Conservation (phyloP, 2,329 filamentous ascomycete genomes). For the Neofusicoccum kwambonambiense region DNA sequence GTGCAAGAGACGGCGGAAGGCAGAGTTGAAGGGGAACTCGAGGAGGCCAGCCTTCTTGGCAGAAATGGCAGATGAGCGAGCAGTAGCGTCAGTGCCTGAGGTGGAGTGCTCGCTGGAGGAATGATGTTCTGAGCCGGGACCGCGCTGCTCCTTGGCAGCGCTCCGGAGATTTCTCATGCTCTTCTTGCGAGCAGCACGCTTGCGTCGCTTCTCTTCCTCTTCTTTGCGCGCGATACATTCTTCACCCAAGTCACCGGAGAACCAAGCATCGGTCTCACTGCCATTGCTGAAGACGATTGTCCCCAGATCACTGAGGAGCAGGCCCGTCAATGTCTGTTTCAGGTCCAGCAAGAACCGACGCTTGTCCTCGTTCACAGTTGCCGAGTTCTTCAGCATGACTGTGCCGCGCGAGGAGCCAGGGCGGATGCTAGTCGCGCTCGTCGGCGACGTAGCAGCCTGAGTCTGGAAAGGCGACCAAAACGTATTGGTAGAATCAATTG, state of each 20-base stretch:
- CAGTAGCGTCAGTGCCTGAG: constrained; percentile 46
- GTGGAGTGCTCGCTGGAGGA: constrained; percentile 47
- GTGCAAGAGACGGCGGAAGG: constrained; percentile 75
- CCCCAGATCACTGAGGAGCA: constrained; percentile 86
- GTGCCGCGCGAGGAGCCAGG: constrained; percentile 69
- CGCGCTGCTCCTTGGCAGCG: constrained; percentile 28
- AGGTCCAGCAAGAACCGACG: constrained; percentile 74
- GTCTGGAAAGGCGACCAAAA: constrained; percentile 89
- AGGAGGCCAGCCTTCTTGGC: constrained; percentile 45
- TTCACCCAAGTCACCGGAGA: constrained; percentile 59
- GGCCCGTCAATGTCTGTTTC: constrained; percentile 74
- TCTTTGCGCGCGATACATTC: constrained; percentile 41
- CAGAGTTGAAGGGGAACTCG: constrained; percentile 77
- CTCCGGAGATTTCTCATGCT: constrained; percentile 63
- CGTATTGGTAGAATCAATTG: constrained; percentile 72
- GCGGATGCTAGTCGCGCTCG: constrained; percentile 60
- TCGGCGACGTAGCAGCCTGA: constrained; percentile 58
- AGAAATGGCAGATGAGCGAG: constrained; percentile 40
- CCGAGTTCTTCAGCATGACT: constrained; percentile 57
- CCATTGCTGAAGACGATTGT: constrained; percentile 82
- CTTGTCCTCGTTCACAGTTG: constrained; percentile 66
- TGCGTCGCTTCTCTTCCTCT: constrained; percentile 40
- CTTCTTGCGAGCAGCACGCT: constrained; percentile 39
- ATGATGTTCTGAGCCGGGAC: constrained; percentile 40
- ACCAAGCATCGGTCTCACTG: constrained; percentile 91